A percentile compares a stretch with the other conserved stretches of the same genome.
Evolutionary conservation across 2,329 filamentous ascomycete genomes (phyloP).

Genomic region (Sarocladium kiliense): DNA sequence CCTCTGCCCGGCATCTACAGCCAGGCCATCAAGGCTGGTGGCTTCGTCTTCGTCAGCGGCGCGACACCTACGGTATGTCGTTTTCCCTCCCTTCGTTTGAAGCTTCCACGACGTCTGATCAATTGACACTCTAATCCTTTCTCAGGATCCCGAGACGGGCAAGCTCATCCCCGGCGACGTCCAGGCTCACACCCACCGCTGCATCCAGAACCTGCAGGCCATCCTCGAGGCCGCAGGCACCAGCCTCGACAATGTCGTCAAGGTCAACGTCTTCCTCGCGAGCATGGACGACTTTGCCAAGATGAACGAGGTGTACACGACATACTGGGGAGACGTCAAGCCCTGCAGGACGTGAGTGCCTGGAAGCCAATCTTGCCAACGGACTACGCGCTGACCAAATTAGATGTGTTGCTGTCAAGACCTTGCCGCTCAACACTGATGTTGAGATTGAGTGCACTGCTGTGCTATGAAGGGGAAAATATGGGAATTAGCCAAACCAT

Average conservation of each 20-base stretch:
- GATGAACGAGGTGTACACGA: constrained; percentile 70
- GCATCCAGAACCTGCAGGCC: constrained; percentile 65
- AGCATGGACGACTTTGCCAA: constrained; percentile 69
- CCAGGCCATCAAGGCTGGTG: constrained; percentile 61
- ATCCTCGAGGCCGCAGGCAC: constrained; percentile 66
- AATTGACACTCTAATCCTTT: not conserved
- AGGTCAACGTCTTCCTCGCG: constrained; percentile 68
- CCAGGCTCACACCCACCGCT: constrained; percentile 61
- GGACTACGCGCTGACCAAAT: too few relatives aligned
- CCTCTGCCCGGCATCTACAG: constrained; percentile 35
- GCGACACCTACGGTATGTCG: constrained; percentile 52
- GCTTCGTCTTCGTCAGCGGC: constrained; percentile 66
- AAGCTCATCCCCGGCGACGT: constrained; percentile 60
- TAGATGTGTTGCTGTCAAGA: constrained; percentile 31
- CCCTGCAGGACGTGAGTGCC: constrained; percentile 35
- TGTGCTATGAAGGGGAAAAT: not conserved
- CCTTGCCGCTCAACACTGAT: constrained; percentile 25
- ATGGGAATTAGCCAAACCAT: not conserved
- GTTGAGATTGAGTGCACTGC: constrained; percentile 28
- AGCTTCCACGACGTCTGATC: too few relatives aligned
- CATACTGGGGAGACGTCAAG: constrained; percentile 56
- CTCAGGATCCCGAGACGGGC: constrained; percentile 45
- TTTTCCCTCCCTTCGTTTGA: not conserved
- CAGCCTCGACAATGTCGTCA: constrained; percentile 60
- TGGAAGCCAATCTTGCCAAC: not conserved